These are phyloP conservation scores for Apiospora malaysiana DNA, from an alignment of 2,329 filamentous ascomycete species.

Conservation along the genomic window DNA sequence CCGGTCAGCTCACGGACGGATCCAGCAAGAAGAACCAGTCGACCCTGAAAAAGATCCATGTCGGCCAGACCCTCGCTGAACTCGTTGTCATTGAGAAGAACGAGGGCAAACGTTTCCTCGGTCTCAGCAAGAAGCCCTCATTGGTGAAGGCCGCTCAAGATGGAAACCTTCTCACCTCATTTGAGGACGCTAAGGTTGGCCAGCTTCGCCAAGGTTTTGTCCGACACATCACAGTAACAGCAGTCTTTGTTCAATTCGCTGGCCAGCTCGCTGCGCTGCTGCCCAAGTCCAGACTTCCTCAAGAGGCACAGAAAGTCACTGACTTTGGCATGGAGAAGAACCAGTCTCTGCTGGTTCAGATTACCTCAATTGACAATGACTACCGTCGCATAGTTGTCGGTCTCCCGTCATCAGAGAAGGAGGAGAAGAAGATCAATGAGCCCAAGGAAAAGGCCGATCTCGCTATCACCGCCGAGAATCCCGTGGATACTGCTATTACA, in stretches of 20 bases:
- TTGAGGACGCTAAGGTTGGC: constrained; percentile 75
- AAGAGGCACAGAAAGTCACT: constrained; percentile 69
- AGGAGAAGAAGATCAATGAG: constrained; percentile 48
- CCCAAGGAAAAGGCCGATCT: constrained; percentile 39
- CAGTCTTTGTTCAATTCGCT: constrained; percentile 88
- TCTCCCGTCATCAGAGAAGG: constrained; percentile 52
- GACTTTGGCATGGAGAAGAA: constrained; percentile 81
- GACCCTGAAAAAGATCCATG: constrained; percentile 78
- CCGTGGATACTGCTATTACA: constrained; percentile 67
- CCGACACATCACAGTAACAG: constrained; percentile 80
- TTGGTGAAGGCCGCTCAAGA: constrained; percentile 77
- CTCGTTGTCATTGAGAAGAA: constrained; percentile 89
- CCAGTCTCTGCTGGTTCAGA: constrained; percentile 75
- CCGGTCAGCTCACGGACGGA: constrained; percentile 85
- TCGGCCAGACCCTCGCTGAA: constrained; percentile 82
- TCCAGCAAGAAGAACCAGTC: constrained; percentile 75
- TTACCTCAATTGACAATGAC: constrained; percentile 74
- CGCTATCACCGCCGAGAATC: constrained; percentile 48
- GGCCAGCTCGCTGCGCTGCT: constrained; percentile 78
- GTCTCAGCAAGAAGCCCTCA: constrained; percentile 82
- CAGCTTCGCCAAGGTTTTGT: constrained; percentile 79
- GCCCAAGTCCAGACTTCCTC: constrained; percentile 77
- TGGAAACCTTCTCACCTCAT: constrained; percentile 71
- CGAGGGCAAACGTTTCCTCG: constrained; percentile 75
- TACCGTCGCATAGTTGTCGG: constrained; percentile 70